These are phyloP conservation scores for Grigorovia jiainica DNA, from an alignment of 805 yeast species.

Conservation along the genomic window DNA sequence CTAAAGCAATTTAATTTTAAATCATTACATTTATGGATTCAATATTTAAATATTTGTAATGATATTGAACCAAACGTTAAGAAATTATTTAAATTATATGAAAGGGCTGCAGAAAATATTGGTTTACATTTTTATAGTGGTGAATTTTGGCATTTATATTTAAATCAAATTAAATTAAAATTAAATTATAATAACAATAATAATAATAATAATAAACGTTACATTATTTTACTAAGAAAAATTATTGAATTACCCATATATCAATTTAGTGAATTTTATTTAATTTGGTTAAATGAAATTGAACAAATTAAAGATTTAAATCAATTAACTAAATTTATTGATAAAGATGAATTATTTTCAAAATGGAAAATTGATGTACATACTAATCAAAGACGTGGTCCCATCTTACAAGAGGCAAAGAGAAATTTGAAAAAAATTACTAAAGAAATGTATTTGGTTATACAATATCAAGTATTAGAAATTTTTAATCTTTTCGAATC, in stretches of 20 bases:
- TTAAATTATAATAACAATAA: constrained; percentile 11
- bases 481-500: constrained; percentile 25
- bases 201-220: constrained; percentile 12
- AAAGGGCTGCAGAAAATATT: constrained; percentile 23
- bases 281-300: constrained; percentile 23
- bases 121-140: constrained; percentile 28
- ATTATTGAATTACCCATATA: constrained; percentile 25
- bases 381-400: constrained; percentile 22
- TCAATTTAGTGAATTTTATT: constrained; percentile 25
- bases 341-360: constrained; percentile 17
- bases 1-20: constrained; percentile 19
- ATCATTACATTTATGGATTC: constrained; percentile 26
- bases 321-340: constrained; percentile 17
- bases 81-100: constrained; percentile 22
- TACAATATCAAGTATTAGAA: constrained; percentile 24
- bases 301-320: constrained; percentile 22
- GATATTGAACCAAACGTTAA: constrained; percentile 16
- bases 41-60: constrained; percentile 25
- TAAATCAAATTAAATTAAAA: constrained; percentile 19
- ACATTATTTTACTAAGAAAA: constrained; percentile 22
- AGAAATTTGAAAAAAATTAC: constrained; percentile 20
- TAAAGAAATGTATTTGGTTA: constrained; percentile 23
- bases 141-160: constrained; percentile 29
- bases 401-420: constrained; percentile 29
- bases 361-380: constrained; percentile 17